These are phyloP conservation scores for Excoecaria agallocha DNA, from an alignment of 345 rosid species.

Conservation along the genomic window DNA sequence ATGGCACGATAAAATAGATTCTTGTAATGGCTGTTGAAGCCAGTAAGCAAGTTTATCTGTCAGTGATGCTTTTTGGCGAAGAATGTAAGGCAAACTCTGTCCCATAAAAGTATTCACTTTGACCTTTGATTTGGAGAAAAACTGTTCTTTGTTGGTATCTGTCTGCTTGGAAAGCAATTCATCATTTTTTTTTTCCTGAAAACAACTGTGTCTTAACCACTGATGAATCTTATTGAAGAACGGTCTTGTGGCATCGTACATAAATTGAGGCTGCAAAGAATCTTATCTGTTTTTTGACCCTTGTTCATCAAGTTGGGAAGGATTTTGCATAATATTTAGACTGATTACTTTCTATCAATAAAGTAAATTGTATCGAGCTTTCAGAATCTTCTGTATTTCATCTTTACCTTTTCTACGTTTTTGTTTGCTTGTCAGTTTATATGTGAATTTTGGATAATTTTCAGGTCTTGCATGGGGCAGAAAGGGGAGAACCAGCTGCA, in stretches of 20 bases:
- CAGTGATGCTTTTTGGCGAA: not conserved
- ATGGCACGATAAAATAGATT: not conserved
- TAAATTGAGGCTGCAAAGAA: not conserved
- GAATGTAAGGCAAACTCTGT: not conserved
- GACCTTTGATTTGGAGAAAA: not conserved
- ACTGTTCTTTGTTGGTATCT: not conserved
- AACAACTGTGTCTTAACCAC: not conserved
- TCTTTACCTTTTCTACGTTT: not conserved
- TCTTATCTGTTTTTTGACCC: not conserved
- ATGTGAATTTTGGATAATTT: slow-evolving; percentile 19
- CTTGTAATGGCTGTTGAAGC: not conserved
- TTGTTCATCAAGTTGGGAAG: not conserved
- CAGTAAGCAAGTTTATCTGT: not conserved
- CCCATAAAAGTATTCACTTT: not conserved
- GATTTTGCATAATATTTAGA: not conserved
- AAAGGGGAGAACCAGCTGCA: slow-evolving; percentile 89
- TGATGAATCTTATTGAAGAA: not conserved
- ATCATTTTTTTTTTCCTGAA: not conserved
- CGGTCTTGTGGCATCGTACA: not conserved
- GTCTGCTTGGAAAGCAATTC: too few relatives aligned
- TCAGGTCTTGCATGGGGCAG: slow-evolving; percentile 83
- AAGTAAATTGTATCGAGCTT: not conserved
- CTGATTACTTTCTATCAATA: too few relatives aligned
- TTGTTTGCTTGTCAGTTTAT: slow-evolving; percentile 13
- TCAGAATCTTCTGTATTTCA: not conserved